Evolutionary conservation across 768 basidiomycete species (phyloP).

Genomic region (Xerocomellus amylosporus): DNA sequence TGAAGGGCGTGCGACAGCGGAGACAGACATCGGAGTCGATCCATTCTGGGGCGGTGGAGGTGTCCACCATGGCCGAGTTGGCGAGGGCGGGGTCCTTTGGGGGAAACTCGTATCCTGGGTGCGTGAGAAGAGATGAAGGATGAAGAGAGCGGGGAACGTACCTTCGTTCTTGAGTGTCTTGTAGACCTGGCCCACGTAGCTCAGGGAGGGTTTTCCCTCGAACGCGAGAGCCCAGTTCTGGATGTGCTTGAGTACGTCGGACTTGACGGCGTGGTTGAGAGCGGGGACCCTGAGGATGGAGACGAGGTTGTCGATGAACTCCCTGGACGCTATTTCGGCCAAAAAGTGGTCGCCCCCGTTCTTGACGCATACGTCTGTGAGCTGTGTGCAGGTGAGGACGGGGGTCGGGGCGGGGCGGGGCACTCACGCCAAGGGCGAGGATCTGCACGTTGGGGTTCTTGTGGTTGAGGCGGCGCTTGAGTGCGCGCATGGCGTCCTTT

Average conservation of each 20-base stretch:
- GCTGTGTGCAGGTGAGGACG: constrained; percentile 39
- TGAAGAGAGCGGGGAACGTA: constrained; percentile 30
- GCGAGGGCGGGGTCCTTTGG: constrained; percentile 68
- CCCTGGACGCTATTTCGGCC: constrained; percentile 76
- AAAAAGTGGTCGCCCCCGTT: constrained; percentile 95
- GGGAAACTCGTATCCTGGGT: constrained; percentile 77
- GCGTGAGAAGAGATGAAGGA: neutral
- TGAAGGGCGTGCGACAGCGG: constrained; percentile 86
- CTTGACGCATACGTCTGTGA: constrained; percentile 92
- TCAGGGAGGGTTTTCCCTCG: constrained; percentile 70
- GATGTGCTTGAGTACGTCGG: constrained; percentile 69
- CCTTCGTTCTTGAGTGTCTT: constrained; percentile 74
- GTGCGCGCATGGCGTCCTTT: constrained; percentile 81
- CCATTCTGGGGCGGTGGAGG: constrained; percentile 93
- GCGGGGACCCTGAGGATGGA: constrained; percentile 78
- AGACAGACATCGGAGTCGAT: constrained; percentile 94
- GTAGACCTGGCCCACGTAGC: constrained; percentile 79
- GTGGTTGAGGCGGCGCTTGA: constrained; percentile 85
- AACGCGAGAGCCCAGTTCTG: constrained; percentile 95
- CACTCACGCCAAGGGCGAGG: constrained; percentile 76
- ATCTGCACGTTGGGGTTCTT: constrained; percentile 96
- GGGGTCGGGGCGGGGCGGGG: neutral
- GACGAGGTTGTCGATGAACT: constrained; percentile 92
- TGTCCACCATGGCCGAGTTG: constrained; percentile 85
- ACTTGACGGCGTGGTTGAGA: constrained; percentile 80